A percentile compares a stretch with the other conserved stretches of the same genome.
Conservation (phyloP, 2,329 filamentous ascomycete species). For the Paecilomyces fulvus region DNA sequence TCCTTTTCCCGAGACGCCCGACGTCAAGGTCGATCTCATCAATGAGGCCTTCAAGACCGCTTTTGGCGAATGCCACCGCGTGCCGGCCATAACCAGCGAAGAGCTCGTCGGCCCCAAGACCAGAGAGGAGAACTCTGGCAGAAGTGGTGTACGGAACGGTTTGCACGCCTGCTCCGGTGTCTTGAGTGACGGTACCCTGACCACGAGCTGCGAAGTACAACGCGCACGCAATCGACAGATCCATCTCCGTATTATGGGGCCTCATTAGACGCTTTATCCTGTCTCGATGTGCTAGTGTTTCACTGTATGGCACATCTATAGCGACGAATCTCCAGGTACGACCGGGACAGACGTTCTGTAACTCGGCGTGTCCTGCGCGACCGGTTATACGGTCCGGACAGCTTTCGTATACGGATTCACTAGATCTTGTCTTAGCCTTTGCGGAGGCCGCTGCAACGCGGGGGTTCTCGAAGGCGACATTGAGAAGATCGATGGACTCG, state of each 20-base stretch:
- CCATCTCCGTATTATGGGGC: constrained; percentile 98
- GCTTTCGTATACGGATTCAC: constrained; percentile 55
- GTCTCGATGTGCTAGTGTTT: constrained; percentile 60
- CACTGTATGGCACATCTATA: constrained; percentile 71
- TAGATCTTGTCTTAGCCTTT: constrained; percentile 14
- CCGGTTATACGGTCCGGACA: constrained; percentile 90
- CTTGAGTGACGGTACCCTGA: constrained; percentile 40
- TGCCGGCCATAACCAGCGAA: constrained; percentile 92
- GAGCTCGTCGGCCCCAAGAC: constrained; percentile 89
- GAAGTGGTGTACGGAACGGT: constrained; percentile 51
- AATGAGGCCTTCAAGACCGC: constrained; percentile 62
- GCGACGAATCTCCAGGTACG: constrained; percentile 73
- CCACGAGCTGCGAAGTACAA: constrained; percentile 92
- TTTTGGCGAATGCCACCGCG: constrained; percentile 61
- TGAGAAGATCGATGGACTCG: constrained; percentile 77
- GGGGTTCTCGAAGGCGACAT: constrained; percentile 95
- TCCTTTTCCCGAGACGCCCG: constrained; percentile 78
- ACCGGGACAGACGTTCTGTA: constrained; percentile 58
- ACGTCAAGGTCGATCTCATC: constrained; percentile 83
- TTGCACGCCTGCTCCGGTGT: constrained; percentile 14
- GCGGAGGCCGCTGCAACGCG: constrained; percentile 50
- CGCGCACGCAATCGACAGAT: constrained; percentile 84
- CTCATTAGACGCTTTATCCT: constrained; percentile 70
- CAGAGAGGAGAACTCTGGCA: constrained; percentile 79
- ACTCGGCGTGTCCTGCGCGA: constrained; percentile 67